Percentiles rank a stretch among this genome's conserved stretches.
phyloP scores from a whole-genome alignment of 2,329 filamentous ascomycete genomes.

The Xylaria arbuscula region DNA sequence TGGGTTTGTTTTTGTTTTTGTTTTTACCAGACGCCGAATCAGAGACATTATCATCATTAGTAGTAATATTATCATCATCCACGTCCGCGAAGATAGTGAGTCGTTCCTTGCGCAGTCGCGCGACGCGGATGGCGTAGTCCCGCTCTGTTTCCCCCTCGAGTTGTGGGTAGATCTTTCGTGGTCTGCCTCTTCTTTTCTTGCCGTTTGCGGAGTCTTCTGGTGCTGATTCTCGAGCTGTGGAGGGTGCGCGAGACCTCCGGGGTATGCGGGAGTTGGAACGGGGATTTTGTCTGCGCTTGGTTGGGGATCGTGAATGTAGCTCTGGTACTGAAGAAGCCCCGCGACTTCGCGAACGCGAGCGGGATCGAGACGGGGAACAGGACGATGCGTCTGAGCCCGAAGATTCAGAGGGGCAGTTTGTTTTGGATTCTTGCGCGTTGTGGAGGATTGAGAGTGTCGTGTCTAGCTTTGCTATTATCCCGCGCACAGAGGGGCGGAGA shows the following conservation, averaged over 20 bases:
- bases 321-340: background rate
- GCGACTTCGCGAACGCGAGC: slow-evolving; percentile 14
- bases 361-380: slow-evolving; percentile 36
- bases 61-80: slow-evolving; percentile 29
- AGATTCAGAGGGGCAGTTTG: slow-evolving; percentile 47
- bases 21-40: slow-evolving; percentile 18
- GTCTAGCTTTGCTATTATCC: slow-evolving; percentile 77
- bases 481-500: slow-evolving; percentile 75
- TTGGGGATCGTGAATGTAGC: background rate
- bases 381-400: slow-evolving; percentile 41
- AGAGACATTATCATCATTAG: background rate
- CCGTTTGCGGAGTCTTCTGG: slow-evolving; percentile 5
- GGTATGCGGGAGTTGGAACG: no score
- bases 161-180: slow-evolving; percentile 54
- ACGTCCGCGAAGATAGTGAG: slow-evolving; percentile 44
- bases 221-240: slow-evolving; percentile 17
- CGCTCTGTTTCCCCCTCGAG: slow-evolving; percentile 59
- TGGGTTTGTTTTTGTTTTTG: slow-evolving; percentile 18
- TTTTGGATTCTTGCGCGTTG: slow-evolving; percentile 68
- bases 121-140: slow-evolving; percentile 61
- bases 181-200: slow-evolving; percentile 53
- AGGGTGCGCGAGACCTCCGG: slow-evolving; percentile 8
- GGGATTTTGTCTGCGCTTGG: background rate
- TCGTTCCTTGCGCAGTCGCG: slow-evolving; percentile 54
- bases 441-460: slow-evolving; percentile 76